phyloP scores from a whole-genome alignment of 2,329 filamentous ascomycete genomes.

The Coniella lustricola region DNA sequence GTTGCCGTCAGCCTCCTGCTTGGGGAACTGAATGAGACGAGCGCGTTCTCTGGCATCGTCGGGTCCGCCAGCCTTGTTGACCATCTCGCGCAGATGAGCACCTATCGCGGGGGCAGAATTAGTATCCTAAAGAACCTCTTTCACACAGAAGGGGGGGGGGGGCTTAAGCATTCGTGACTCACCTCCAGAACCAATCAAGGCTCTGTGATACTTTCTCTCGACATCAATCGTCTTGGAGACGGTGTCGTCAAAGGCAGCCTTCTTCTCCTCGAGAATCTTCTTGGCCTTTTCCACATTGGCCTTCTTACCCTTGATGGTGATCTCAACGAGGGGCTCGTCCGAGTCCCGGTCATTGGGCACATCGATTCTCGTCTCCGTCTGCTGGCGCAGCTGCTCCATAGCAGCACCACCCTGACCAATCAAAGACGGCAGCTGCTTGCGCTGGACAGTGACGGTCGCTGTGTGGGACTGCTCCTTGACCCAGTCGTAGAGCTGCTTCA shows the following conservation, averaged over 20 bases:
- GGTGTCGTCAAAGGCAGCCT: conserved; percentile 83
- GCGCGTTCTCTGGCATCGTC: conserved; percentile 77
- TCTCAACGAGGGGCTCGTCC: conserved; percentile 66
- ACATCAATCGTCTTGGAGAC: conserved; percentile 77
- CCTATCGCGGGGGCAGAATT: no score
- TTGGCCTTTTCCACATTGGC: conserved; percentile 84
- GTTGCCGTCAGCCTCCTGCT: conserved; percentile 74
- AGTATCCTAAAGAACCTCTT: no score
- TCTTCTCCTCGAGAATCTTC: conserved; percentile 82
- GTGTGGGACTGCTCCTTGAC: conserved; percentile 79
- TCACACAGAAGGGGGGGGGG: no score
- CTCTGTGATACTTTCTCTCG: conserved; percentile 89
- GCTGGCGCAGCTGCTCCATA: conserved; percentile 81
- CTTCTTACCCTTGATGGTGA: conserved; percentile 88
- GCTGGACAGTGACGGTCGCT: conserved; percentile 75
- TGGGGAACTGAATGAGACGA: conserved; percentile 90
- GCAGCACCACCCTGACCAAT: conserved; percentile 87
- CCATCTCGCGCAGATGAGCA: conserved; percentile 77
- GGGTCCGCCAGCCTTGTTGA: conserved; percentile 81
- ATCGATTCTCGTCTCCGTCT: conserved; percentile 84
- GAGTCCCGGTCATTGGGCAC: conserved; percentile 75
- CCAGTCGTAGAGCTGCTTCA: conserved; percentile 82
- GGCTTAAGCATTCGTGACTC: no score
- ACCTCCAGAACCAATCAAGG: conserved; percentile 85
- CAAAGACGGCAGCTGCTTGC: conserved; percentile 86